Evolutionary conservation across 441 rosid genomes (phyloP).

Genomic region (Pelargonium citronellum): DNA sequence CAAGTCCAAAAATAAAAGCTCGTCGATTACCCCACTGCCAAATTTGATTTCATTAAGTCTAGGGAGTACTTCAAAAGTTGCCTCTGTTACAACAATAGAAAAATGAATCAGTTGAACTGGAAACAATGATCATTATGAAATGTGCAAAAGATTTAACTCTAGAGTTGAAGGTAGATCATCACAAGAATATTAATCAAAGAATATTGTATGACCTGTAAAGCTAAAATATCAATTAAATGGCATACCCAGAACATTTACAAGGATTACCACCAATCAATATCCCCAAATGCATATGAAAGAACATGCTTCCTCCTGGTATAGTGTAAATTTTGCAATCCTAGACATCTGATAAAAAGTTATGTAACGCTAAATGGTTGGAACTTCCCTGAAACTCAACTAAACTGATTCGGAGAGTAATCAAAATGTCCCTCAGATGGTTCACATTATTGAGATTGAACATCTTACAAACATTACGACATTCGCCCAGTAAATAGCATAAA

Average conservation of each 20-base stretch:
- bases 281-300: neutral
- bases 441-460: neutral
- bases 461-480: too few species aligned
- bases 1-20: constrained; percentile 81
- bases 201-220: neutral
- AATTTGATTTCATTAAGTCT: constrained; percentile 95
- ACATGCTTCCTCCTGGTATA: neutral
- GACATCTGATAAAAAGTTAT: neutral
- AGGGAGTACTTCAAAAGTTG: constrained; percentile 91
- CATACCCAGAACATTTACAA: neutral
- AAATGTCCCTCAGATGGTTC: neutral
- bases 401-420: neutral
- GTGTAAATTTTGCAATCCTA: neutral
- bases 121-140: neutral
- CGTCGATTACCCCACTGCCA: constrained; percentile 93
- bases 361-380: neutral
- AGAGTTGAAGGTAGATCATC: neutral
- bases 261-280: neutral
- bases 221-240: neutral
- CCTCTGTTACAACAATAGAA: constrained; percentile 48
- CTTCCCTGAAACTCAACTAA: neutral
- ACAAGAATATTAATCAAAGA: neutral
- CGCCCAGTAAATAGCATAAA: too few species aligned
- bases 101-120: constrained; percentile 1
- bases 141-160: neutral